Percentiles rank a stretch among this genome's conserved stretches.
These are phyloP conservation scores for Leishmania arabica DNA, from an alignment of 208 protist species.

Conservation along the genomic window DNA sequence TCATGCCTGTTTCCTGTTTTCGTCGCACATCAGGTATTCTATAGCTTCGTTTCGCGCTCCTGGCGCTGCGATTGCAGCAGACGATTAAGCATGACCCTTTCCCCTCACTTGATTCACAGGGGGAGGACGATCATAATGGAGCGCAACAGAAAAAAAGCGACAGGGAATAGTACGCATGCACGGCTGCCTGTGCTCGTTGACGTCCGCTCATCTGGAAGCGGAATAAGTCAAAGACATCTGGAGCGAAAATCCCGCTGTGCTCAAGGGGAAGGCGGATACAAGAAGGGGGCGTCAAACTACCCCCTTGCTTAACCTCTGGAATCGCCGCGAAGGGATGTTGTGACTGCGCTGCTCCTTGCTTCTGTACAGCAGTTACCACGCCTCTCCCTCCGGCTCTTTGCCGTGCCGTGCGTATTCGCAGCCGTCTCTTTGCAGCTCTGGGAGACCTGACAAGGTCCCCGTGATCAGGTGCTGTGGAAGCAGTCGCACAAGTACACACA, in stretches of 20 bases:
- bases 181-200: not conserved
- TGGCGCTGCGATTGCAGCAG: not conserved
- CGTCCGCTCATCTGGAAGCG: not conserved
- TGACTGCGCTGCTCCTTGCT: not conserved
- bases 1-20: not conserved
- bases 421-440: not conserved
- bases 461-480: not conserved
- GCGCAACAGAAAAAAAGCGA: not conserved
- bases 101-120: not conserved
- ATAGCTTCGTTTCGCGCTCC: not conserved
- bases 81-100: not conserved
- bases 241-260: not conserved
- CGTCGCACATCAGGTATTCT: not conserved
- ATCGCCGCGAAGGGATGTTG: not conserved
- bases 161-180: not conserved
- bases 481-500: not conserved
- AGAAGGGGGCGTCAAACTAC: not conserved
- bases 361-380: not conserved
- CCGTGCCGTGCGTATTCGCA: not conserved
- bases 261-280: not conserved
- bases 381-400: not conserved
- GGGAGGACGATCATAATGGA: not conserved
- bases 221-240: not conserved
- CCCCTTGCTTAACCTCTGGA: not conserved
- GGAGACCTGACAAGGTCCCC: not conserved